These are phyloP conservation scores for Ustilago cynodontis DNA, from an alignment of 1,284 basidiomycete species.

Conservation along the genomic window DNA sequence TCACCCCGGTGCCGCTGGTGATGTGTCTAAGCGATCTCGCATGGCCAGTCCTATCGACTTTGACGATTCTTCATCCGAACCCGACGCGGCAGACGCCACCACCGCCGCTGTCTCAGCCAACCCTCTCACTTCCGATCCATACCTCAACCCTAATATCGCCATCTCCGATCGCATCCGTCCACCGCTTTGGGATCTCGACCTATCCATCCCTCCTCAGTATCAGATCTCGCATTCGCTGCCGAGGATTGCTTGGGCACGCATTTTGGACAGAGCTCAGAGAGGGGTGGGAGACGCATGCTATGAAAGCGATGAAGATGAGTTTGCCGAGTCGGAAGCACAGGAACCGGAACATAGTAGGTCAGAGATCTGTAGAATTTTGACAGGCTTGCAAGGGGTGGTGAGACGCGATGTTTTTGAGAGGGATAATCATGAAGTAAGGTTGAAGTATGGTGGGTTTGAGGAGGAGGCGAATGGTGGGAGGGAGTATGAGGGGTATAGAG, in stretches of 20 bases:
- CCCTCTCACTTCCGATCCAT: constrained; percentile 40
- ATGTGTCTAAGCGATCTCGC: constrained; percentile 40
- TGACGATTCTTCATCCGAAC: constrained; percentile 27
- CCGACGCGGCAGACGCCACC: constrained; percentile 2
- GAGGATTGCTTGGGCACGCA: constrained; percentile 57
- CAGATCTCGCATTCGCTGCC: constrained; percentile 39
- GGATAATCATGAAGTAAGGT: constrained; percentile 33
- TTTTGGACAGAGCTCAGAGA: constrained; percentile 59
- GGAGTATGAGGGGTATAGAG: constrained; percentile 8
- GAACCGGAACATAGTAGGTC: constrained; percentile 43
- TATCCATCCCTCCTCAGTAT: constrained; percentile 30
- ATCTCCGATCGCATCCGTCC: constrained; percentile 39
- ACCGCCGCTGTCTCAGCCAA: constrained; percentile 16
- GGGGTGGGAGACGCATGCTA: constrained; percentile 66
- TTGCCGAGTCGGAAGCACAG: constrained; percentile 52
- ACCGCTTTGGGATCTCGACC: constrained; percentile 53
- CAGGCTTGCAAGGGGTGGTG: constrained; percentile 42
- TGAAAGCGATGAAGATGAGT: constrained; percentile 61
- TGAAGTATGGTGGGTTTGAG: constrained; percentile 32
- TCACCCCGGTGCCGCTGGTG: constrained; percentile 25
- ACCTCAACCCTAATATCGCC: constrained; percentile 29
- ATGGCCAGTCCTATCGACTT: constrained; percentile 48
- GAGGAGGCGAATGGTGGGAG: not conserved
- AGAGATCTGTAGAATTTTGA: constrained; percentile 54
- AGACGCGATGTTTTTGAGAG: constrained; percentile 36